Evolutionary conservation across 441 rosid genomes (phyloP).

Genomic region (Raphanus hybrid): DNA sequence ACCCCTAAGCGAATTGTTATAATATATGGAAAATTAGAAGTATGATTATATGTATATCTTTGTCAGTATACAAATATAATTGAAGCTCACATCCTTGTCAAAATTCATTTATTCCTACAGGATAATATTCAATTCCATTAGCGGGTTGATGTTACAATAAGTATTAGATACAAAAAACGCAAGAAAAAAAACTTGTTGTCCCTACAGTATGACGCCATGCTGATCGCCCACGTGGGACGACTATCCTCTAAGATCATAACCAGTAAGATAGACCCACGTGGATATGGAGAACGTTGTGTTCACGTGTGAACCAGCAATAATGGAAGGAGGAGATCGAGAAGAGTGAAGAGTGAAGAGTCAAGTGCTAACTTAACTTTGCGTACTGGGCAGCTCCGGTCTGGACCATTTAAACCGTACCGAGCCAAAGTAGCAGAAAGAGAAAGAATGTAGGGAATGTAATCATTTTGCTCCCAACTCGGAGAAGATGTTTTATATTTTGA

Average conservation of each 20-base stretch:
- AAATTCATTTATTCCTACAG: constrained; percentile 30
- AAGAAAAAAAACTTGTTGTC: neutral
- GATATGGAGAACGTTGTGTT: constrained; percentile 38
- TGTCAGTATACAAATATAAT: constrained; percentile 1
- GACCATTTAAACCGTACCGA: constrained; percentile 38
- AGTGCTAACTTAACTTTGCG: constrained; percentile 17
- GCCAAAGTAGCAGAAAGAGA: constrained; percentile 36
- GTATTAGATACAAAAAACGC: neutral
- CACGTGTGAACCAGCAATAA: constrained; percentile 56
- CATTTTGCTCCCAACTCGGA: constrained; percentile 14
- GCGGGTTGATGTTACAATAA: neutral
- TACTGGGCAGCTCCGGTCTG: constrained; percentile 37
- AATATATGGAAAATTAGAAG: neutral
- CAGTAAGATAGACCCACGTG: constrained; percentile 39
- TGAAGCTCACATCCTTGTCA: constrained; percentile 36
- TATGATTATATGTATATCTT: too few relatives aligned
- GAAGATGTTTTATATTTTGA: constrained; percentile 33
- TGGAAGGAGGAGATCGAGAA: constrained; percentile 12
- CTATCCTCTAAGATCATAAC: too few relatives aligned
- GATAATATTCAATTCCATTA: constrained; percentile 37
- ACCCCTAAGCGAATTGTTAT: neutral
- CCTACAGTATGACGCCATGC: too few relatives aligned
- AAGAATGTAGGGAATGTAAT: constrained; percentile 37
- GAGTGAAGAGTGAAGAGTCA: constrained; percentile 35
- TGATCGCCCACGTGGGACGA: neutral